Percentiles rank a stretch among this genome's conserved stretches.
These are phyloP conservation scores for Thuidium tamariscinum DNA, from an alignment of 225 moss, liverwort and hornwort species.

Conservation along the genomic window DNA sequence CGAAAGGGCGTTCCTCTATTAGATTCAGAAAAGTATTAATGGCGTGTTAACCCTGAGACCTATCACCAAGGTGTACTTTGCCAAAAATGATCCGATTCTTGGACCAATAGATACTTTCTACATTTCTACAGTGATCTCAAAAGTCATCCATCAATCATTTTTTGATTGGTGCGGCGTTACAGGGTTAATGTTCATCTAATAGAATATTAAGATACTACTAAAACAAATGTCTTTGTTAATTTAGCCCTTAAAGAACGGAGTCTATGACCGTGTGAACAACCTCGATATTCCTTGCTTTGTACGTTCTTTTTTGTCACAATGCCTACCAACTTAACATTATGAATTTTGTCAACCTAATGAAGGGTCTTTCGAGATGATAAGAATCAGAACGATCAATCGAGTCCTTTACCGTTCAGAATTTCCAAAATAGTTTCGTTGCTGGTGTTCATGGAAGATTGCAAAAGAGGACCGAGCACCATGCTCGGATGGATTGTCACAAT, in stretches of 20 bases:
- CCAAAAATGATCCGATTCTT: neutral
- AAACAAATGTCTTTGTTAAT: neutral
- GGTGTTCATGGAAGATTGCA: slow-evolving; percentile 62
- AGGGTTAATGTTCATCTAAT: neutral
- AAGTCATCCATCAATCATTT: neutral
- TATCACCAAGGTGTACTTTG: neutral
- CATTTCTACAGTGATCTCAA: neutral
- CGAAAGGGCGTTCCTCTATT: neutral
- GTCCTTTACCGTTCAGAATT: slow-evolving; percentile 32
- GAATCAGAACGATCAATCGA: neutral
- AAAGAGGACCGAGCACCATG: slow-evolving; percentile 51
- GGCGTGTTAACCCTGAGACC: neutral
- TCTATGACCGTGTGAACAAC: neutral
- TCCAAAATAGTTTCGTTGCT: slow-evolving; percentile 41
- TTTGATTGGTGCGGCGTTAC: neutral
- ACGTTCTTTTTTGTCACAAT: neutral
- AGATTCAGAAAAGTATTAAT: neutral
- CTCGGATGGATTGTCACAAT: slow-evolving; percentile 49
- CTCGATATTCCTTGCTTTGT: neutral
- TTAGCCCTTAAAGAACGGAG: no score
- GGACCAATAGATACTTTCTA: neutral
- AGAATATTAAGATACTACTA: neutral
- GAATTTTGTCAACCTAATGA: neutral
- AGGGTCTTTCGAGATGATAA: neutral
- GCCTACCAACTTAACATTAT: neutral